These are phyloP conservation scores for Halocafeteria seosinensis DNA, from an alignment of 108 stramenopile genomes.

Conservation along the genomic window DNA sequence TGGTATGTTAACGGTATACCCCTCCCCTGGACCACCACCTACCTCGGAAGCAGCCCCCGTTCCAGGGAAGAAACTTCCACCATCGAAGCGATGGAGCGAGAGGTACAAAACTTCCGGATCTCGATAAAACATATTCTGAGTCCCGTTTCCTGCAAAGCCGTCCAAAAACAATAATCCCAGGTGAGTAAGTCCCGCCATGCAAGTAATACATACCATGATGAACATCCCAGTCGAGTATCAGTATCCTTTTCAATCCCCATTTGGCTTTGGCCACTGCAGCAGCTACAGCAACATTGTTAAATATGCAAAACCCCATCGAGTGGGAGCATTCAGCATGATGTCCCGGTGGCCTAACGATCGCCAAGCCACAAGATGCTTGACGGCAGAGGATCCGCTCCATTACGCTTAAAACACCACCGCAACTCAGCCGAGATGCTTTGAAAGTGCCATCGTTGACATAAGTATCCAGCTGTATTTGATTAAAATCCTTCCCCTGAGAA, in stretches of 20 bases:
- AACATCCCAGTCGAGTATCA: slow-evolving; percentile 47
- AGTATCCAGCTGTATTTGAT: background rate
- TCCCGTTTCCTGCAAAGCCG: no score
- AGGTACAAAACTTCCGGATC: slow-evolving; percentile 47
- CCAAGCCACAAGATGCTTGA: slow-evolving; percentile 8
- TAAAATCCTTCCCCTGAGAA: background rate
- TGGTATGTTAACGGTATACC: slow-evolving; percentile 54
- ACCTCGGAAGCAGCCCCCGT: slow-evolving; percentile 19
- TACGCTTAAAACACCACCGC: background rate
- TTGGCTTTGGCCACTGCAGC: slow-evolving; percentile 3
- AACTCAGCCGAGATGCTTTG: background rate
- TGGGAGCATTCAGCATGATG: slow-evolving; percentile 54
- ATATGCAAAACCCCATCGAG: slow-evolving; percentile 59
- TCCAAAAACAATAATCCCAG: no score
- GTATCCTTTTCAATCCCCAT: slow-evolving; percentile 20
- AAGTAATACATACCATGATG: no score
- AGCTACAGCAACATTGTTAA: slow-evolving; percentile 51
- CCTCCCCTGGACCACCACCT: slow-evolving; percentile 32
- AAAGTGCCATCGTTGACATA: background rate
- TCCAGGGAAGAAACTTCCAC: slow-evolving; percentile 43
- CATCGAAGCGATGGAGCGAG: slow-evolving; percentile 50
- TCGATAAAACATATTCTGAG: slow-evolving; percentile 43
- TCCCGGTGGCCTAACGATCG: slow-evolving; percentile 61
- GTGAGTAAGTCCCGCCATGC: no score
- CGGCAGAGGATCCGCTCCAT: background rate